Percentiles rank a stretch among this genome's conserved stretches.
phyloP scores from a whole-genome alignment of 805 yeast genomes.

The Candida stauntonica region DNA sequence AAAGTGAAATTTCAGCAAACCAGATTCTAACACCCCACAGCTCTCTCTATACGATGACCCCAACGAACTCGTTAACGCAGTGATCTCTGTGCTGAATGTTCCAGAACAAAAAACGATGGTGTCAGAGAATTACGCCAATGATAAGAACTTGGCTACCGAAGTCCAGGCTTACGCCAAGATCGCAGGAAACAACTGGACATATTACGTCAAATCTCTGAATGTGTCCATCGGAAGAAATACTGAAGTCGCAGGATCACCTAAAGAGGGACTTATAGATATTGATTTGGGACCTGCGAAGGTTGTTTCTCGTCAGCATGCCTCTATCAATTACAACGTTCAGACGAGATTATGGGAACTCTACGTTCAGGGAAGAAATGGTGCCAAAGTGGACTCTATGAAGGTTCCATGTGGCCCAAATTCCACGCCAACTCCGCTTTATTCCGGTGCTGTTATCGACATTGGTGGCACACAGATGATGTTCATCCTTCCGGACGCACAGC shows the following conservation, averaged over 20 bases:
- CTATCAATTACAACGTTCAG: slow-evolving; percentile 70
- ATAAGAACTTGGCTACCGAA: slow-evolving; percentile 56
- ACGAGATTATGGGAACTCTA: slow-evolving; percentile 81
- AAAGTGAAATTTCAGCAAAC: no score
- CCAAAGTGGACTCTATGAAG: slow-evolving; percentile 71
- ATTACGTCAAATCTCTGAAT: slow-evolving; percentile 73
- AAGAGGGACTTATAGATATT: slow-evolving; percentile 50
- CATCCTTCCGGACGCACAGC: slow-evolving; percentile 86
- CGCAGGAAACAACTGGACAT: slow-evolving; percentile 93
- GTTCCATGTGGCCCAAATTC: slow-evolving; percentile 40
- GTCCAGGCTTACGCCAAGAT: slow-evolving; percentile 98
- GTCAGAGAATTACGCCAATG: slow-evolving; percentile 68
- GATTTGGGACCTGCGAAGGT: slow-evolving; percentile 97
- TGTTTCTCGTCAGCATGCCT: slow-evolving; percentile 89
- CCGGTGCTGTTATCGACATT: slow-evolving; percentile 90
- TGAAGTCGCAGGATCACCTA: slow-evolving; percentile 19
- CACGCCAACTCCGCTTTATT: slow-evolving; percentile 53
- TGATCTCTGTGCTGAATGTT: slow-evolving; percentile 60
- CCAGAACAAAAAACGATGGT: slow-evolving; percentile 81
- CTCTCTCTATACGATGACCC: slow-evolving; percentile 48
- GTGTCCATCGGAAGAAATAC: slow-evolving; percentile 88
- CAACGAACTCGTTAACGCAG: slow-evolving; percentile 64
- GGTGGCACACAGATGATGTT: slow-evolving; percentile 99
- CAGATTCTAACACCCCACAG: slow-evolving; percentile 23
- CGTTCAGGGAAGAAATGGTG: slow-evolving; percentile 88